Base-by-base conservation (phyloP, 1,284 basidiomycete genomes). In the Sporisorium reilianum region DNA sequence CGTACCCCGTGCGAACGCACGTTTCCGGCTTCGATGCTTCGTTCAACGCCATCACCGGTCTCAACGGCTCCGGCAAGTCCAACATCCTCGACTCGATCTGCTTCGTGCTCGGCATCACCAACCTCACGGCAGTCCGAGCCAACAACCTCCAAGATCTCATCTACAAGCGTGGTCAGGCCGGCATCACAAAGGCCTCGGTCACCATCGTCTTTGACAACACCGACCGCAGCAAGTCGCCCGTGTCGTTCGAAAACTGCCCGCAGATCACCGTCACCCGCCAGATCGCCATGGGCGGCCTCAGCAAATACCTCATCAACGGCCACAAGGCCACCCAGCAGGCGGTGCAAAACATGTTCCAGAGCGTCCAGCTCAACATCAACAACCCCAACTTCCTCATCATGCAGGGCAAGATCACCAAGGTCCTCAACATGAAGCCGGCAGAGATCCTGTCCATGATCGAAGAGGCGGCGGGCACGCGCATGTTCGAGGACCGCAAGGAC, bases 331-430 rank as follows among this genome's bases (percentile, higher is more conserved):
- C 91, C 7, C 94, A 97, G 75, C 90, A 94, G 70, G 89, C 88
- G 0, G 90, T 99, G 2, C 96, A 97, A 81, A 93, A 91, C 52
- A 88, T 99, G 41, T 99, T 99, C 83, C 97, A 99, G 85, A 92
- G 93, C 40, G 95, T 99, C 0, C 95, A 98, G 86, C 90, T 99
- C 79, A 99, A 99, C 86, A 99, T 99, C 89, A 99, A 99, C 87
- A 99, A 98, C 85, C 97, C 97, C 49, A 99, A 99, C 85, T 99
- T 99, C 87, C 89, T 99, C 69, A 99, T 99, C 86, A 99, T 99
- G 95, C 97, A 99, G 86, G 97, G 97, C 49, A 86, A 86, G 77
- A 87, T 86, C 74, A 85, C 85, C 58, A 86, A 93, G 90, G 93
- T 99, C 2, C 89, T 99, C 60, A 99, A 98, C 85, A 99, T 99